These are phyloP conservation scores for Globisporangium mamillatum DNA, from an alignment of 352 stramenopile genomes.

Conservation along the genomic window DNA sequence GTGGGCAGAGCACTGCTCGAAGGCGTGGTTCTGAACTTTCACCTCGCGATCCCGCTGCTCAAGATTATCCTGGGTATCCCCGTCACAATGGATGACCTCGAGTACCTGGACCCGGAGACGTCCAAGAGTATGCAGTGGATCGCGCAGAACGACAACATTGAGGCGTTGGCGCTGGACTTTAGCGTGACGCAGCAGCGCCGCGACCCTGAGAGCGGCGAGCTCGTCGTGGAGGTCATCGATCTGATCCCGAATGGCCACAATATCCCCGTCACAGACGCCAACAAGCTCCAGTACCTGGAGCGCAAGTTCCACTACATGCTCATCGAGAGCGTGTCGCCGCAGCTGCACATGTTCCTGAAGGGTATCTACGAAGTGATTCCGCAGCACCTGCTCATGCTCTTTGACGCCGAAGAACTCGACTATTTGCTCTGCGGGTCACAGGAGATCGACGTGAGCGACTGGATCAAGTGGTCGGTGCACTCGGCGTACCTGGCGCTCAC, in stretches of 20 bases:
- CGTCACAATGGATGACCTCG: slow-evolving; percentile 92
- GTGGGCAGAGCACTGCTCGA: slow-evolving; percentile 77
- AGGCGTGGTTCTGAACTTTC: slow-evolving; percentile 92
- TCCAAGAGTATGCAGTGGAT: slow-evolving; percentile 70
- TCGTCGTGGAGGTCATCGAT: slow-evolving; percentile 40
- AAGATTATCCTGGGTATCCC: slow-evolving; percentile 97
- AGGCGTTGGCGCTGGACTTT: slow-evolving; percentile 60
- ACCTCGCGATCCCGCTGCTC: slow-evolving; percentile 94
- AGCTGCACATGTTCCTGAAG: slow-evolving; percentile 90
- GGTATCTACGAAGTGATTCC: slow-evolving; percentile 97
- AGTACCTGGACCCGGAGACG: slow-evolving; percentile 70
- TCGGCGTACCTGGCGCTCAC: slow-evolving; percentile 34
- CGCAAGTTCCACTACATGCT: slow-evolving; percentile 92
- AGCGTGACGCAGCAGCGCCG: slow-evolving; percentile 35
- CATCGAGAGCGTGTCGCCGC: slow-evolving; percentile 87
- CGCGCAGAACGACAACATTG: slow-evolving; percentile 51
- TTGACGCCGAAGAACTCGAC: slow-evolving; percentile 97
- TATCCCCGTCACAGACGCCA: slow-evolving; percentile 93
- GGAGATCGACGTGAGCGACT: slow-evolving; percentile 94
- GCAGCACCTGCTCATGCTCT: slow-evolving; percentile 89
- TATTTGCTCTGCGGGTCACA: slow-evolving; percentile 93
- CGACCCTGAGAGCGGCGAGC: neutral
- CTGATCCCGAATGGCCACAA: slow-evolving; percentile 52
- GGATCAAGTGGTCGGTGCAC: slow-evolving; percentile 81
- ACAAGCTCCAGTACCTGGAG: slow-evolving; percentile 94